These are phyloP conservation scores for Spencermartinsiella ligniputridi DNA, from an alignment of 1,139 yeast genomes.

Conservation along the genomic window DNA sequence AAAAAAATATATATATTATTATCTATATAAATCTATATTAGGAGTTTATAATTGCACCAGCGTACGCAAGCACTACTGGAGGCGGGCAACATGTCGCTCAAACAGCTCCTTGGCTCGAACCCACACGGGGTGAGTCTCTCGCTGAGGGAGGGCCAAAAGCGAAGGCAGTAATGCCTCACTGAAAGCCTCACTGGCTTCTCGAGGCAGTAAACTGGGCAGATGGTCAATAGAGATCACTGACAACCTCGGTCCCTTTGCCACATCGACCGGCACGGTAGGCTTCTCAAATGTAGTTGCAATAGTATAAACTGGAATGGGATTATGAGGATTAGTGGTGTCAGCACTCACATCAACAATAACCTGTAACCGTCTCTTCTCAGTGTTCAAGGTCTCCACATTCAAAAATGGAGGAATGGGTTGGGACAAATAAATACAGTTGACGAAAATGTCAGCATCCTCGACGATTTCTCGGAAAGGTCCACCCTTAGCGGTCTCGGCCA, in stretches of 20 bases:
- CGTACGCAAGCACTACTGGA: too few species aligned
- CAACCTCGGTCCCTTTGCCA: slow-evolving; percentile 65
- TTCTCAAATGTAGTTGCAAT: slow-evolving; percentile 84
- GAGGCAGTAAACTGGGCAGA: slow-evolving; percentile 88
- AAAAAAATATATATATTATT: background rate
- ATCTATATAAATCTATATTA: background rate
- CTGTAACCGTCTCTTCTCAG: slow-evolving; percentile 64
- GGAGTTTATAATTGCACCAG: too few species aligned
- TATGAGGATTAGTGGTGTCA: slow-evolving; percentile 97
- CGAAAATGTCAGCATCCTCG: slow-evolving; percentile 68
- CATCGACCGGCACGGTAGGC: slow-evolving; percentile 82
- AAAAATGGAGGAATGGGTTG: slow-evolving; percentile 91
- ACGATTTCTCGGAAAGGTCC: slow-evolving; percentile 96
- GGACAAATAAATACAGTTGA: slow-evolving; percentile 93
- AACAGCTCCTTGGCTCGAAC: slow-evolving; percentile 77
- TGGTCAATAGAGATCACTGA: slow-evolving; percentile 97
- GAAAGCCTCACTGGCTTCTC: slow-evolving; percentile 94
- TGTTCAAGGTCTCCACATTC: slow-evolving; percentile 62
- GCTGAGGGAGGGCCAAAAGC: slow-evolving; percentile 73
- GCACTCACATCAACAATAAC: slow-evolving; percentile 97
- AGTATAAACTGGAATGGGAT: slow-evolving; percentile 90
- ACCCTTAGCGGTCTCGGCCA: slow-evolving; percentile 92
- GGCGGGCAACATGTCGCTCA: slow-evolving; percentile 62
- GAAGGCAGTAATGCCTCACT: slow-evolving; percentile 84
- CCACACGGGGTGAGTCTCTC: slow-evolving; percentile 87